Percentiles rank a stretch among this genome's conserved stretches.
Conservation (phyloP, 441 rosid genomes). For the Eutrema salsugineum region DNA sequence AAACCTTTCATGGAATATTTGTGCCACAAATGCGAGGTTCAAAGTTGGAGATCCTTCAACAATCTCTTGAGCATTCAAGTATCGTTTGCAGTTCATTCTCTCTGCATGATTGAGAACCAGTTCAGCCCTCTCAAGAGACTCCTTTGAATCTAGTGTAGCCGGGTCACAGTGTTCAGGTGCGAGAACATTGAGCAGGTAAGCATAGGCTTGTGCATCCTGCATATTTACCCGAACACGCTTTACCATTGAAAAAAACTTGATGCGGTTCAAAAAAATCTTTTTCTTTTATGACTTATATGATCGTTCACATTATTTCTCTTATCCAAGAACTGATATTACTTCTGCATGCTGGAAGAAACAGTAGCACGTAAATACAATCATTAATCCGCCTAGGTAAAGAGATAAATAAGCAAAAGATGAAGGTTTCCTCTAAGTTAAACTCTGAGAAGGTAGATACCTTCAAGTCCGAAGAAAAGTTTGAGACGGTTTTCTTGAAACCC, state of each 20-base stretch:
- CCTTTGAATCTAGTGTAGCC: conserved; percentile 47
- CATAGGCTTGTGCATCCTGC: conserved; percentile 70
- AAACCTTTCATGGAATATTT: conserved; percentile 67
- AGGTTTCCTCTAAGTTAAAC: not conserved
- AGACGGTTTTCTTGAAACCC: conserved; percentile 56
- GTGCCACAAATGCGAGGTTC: conserved; percentile 70
- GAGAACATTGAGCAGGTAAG: conserved; percentile 65
- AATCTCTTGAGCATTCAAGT: conserved; percentile 59
- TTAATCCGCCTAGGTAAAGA: not conserved
- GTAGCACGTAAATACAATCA: not conserved
- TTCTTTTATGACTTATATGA: not conserved
- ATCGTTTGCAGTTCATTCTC: conserved; percentile 60
- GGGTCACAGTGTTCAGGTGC: conserved; percentile 69
- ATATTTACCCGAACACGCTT: conserved; percentile 12
- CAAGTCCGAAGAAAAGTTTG: conserved; percentile 61
- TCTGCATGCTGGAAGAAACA: conserved; percentile 3
- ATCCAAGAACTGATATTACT: not conserved
- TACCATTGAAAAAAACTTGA: not conserved
- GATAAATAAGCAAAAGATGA: not conserved
- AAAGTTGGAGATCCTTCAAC: conserved; percentile 62
- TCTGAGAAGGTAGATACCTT: conserved; percentile 39
- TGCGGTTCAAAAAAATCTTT: not conserved
- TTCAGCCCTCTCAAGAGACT: conserved; percentile 57
- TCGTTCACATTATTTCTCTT: not conserved
- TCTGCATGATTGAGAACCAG: conserved; percentile 64